Percentiles rank a stretch among this genome's conserved stretches.
These are phyloP conservation scores for Mycena crocata DNA, from an alignment of 768 basidiomycete species.

Conservation along the genomic window DNA sequence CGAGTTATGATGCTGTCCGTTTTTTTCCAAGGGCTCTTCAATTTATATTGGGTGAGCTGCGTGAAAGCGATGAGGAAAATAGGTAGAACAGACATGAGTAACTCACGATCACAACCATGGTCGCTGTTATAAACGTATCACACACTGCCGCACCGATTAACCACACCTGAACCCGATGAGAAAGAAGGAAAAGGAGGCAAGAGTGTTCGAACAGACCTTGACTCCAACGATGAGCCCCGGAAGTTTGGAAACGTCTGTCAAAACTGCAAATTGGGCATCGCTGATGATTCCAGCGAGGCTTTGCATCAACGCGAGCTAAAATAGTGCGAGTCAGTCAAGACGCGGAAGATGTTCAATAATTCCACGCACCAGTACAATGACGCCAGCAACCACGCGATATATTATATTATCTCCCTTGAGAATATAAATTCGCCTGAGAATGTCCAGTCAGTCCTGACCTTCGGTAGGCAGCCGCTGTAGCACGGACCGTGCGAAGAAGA, in stretches of 20 bases:
- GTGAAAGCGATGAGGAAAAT: neutral
- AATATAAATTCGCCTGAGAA: constrained; percentile 17
- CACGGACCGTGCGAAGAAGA: constrained; percentile 20
- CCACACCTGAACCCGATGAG: constrained; percentile 22
- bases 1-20: constrained; percentile 20
- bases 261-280: constrained; percentile 9
- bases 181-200: neutral
- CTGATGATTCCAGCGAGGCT: constrained; percentile 8
- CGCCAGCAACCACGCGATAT: neutral
- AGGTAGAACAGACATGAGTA: too few species aligned
- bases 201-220: constrained; percentile 17
- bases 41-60: constrained; percentile 9
- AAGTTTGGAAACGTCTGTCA: neutral
- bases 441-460: neutral
- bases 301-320: constrained; percentile 25
- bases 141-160: constrained; percentile 23
- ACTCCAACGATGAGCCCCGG: constrained; percentile 4
- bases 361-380: neutral
- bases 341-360: neutral
- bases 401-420: constrained; percentile 15
- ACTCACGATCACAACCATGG: constrained; percentile 22
- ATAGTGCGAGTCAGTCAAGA: neutral
- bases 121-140: constrained; percentile 7
- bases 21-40: constrained; percentile 1
- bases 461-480: too few species aligned